phyloP scores from a whole-genome alignment of 192 early-diverging fungal species.

The Polychytrium aggregatum region DNA sequence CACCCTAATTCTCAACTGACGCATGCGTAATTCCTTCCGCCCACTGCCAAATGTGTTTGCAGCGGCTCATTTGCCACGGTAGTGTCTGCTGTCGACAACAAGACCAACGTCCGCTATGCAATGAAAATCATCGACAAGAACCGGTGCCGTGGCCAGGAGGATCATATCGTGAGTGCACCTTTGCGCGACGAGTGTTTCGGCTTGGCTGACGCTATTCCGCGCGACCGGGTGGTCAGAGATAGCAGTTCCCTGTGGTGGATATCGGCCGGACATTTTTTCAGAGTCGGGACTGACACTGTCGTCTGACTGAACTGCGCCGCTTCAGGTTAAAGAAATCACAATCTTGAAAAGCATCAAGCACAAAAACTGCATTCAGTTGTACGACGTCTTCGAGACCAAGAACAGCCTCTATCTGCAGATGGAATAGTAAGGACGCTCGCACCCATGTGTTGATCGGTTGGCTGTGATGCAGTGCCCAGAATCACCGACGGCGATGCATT shows the following conservation, averaged over 20 bases:
- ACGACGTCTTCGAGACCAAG: conserved; percentile 18
- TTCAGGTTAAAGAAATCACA: conserved; percentile 55
- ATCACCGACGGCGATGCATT: too few species aligned
- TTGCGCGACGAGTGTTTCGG: too few species aligned
- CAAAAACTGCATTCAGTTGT: conserved; percentile 22
- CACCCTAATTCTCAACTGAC: too few species aligned
- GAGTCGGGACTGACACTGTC: too few species aligned
- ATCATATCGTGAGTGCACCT: conserved; percentile 53
- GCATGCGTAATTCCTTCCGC: too few species aligned
- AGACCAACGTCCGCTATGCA: conserved; percentile 45
- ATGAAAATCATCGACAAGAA: conserved; percentile 67
- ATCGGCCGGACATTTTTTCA: too few species aligned
- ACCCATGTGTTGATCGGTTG: too few species aligned
- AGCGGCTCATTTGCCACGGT: conserved; percentile 50
- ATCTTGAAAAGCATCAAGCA: conserved; percentile 51
- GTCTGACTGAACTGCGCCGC: too few species aligned
- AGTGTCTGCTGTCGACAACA: conserved; percentile 40
- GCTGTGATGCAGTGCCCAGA: too few species aligned
- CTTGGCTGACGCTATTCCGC: too few species aligned
- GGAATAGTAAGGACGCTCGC: conserved; percentile 14
- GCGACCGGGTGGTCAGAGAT: too few species aligned
- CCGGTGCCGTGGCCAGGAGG: conserved; percentile 35
- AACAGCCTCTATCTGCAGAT: conserved; percentile 21
- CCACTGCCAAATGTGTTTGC: neutral
- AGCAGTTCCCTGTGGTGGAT: too few species aligned